A percentile compares a stretch with the other conserved stretches of the same genome.
Evolutionary conservation across 208 protist genomes (phyloP).

Genomic region (Phytomonas serpens): DNA sequence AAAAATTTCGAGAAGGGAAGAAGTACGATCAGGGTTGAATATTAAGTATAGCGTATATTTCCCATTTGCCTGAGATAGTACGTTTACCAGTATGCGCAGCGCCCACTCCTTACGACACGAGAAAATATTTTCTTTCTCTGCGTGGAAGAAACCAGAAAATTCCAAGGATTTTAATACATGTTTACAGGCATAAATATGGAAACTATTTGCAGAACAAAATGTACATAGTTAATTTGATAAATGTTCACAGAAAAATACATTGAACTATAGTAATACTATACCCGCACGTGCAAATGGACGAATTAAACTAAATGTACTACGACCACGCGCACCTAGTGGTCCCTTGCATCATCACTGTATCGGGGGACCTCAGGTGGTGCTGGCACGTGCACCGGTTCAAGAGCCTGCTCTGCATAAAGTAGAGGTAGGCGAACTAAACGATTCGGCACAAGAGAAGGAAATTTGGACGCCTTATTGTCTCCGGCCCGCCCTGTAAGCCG

Average conservation of each 20-base stretch:
- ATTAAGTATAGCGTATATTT: background rate
- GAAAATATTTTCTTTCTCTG: background rate
- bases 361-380: background rate
- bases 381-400: background rate
- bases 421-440: background rate
- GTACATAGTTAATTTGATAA: background rate
- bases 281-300: background rate
- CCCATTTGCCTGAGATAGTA: background rate
- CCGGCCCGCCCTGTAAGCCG: background rate
- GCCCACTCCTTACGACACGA: background rate
- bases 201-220: background rate
- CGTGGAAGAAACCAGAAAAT: background rate
- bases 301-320: background rate
- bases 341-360: background rate
- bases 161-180: background rate
- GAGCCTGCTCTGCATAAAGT: background rate
- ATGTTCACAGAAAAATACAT: background rate
- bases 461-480: background rate
- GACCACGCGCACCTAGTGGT: background rate
- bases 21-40: background rate
- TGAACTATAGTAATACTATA: background rate
- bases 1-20: background rate
- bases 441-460: background rate
- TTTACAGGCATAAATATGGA: background rate
- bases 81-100: background rate